These are phyloP conservation scores for Cladophialophora immunda DNA, from an alignment of 2,329 filamentous ascomycete species.

Conservation along the genomic window DNA sequence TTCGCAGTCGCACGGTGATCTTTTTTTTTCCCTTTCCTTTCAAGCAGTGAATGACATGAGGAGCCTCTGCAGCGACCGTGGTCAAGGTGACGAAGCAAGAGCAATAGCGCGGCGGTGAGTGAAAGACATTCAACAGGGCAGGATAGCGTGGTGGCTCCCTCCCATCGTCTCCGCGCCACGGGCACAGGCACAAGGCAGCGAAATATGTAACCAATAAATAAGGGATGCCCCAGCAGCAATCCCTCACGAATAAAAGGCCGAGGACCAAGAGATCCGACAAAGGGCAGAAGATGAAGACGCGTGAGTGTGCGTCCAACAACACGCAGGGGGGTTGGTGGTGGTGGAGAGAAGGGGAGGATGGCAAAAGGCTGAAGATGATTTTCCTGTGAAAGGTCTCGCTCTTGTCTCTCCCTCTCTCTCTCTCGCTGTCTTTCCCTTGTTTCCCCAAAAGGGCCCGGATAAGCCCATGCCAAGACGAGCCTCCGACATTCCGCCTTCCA, in stretches of 20 bases:
- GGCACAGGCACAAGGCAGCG: slow-evolving; percentile 18
- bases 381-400: slow-evolving; percentile 1
- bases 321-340: not conserved
- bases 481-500: slow-evolving; percentile 16
- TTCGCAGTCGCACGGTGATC: not conserved
- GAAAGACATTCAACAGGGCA: slow-evolving; percentile 26
- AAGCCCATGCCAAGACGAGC: slow-evolving; percentile 20
- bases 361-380: slow-evolving; percentile 19
- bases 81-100: slow-evolving; percentile 21
- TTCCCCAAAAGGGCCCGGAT: not conserved
- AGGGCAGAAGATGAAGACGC: not conserved
- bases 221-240: slow-evolving; percentile 2
- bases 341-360: slow-evolving; percentile 12
- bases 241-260: slow-evolving; percentile 20
- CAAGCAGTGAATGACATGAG: slow-evolving; percentile 16
- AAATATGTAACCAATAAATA: slow-evolving; percentile 20
- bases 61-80: slow-evolving; percentile 13
- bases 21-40: not conserved
- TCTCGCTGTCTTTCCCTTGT: not conserved
- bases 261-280: slow-evolving; percentile 1
- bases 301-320: not conserved
- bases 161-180: slow-evolving; percentile 30
- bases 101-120: slow-evolving; percentile 31
- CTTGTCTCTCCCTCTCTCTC: slow-evolving; percentile 10
- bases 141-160: slow-evolving; percentile 26